Base-by-base conservation (phyloP, 2,329 filamentous ascomycete genomes). In the Trichoderma brevicompactum region DNA sequence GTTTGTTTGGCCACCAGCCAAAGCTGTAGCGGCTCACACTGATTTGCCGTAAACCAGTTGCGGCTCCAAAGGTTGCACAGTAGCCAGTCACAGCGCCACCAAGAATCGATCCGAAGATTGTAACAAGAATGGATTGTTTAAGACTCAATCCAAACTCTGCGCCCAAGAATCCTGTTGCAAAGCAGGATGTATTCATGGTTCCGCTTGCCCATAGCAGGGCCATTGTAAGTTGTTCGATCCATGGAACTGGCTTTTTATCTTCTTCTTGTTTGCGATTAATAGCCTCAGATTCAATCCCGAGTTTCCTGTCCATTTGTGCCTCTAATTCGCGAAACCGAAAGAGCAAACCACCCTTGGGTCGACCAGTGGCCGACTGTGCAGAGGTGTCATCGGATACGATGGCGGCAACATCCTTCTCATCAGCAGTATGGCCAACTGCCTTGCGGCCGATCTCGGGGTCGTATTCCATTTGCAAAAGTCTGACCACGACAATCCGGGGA, bases 101-200 rank as follows among this genome's bases (percentile, higher is more conserved):
- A 7, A 84, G 70, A 8, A 84, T 69, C 0, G 81, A 81, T 5
- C 75, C 78, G 65, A 83, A 80, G 44, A 83, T 75, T 17, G 77
- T 79, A 60, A 83, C 79, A 63, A 77, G 67, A 56, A 84, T 77
- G 15, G 76, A 74, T 68, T 82, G 79, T 52, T 73, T 72, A 34
- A 85, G 71, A 44, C 77, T 78, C 28, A 85, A 71, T 7, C 81
- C 82, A 40, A 84, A 77, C 67, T 83, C 77, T 74, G 76, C 78
- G 7, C 83, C 82, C 55, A 85, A 71, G 65, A 85, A 83, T 9
- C 83, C 83, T 0, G 81, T 82, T 2, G 81, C 76, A 65, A 85
- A 83, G 70, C 81, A 84, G 43, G 78, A 79, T 32, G 80, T 77
- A 70, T 84, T 84, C 78, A 84, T 80, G 1, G 81, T 83, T 9